Conservation (phyloP, 148 eudicot species). For the Rhododendron williamsianum region DNA sequence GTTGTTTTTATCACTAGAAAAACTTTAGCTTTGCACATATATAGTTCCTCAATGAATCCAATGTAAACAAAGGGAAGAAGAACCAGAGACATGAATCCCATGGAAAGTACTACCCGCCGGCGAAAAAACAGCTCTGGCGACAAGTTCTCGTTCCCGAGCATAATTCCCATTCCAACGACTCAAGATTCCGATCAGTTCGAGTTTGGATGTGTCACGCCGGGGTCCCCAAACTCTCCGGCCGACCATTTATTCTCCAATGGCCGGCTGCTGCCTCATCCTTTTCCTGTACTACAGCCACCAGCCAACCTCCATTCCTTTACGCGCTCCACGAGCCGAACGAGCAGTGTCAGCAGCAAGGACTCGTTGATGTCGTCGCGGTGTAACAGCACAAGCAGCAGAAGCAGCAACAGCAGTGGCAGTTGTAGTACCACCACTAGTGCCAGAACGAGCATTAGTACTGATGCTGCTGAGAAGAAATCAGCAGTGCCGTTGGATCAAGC, state of each 20-base stretch:
- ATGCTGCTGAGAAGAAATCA: conserved; percentile 22
- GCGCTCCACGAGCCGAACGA: conserved; percentile 50
- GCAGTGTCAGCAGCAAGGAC: conserved; percentile 39
- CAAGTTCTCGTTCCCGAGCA: conserved; percentile 34
- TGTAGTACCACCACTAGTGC: conserved; percentile 14
- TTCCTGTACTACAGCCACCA: conserved; percentile 29
- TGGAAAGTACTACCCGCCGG: conserved; percentile 11
- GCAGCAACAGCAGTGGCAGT: conserved; percentile 39
- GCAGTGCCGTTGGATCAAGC: background rate
- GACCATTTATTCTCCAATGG: conserved; percentile 78
- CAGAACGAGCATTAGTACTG: conserved; percentile 36
- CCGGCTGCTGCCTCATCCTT: conserved; percentile 62
- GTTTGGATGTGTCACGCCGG: conserved; percentile 35
- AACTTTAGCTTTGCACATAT: conserved; percentile 2
- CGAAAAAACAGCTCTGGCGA: conserved; percentile 32
- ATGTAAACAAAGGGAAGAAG: background rate
- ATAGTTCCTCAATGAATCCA: background rate
- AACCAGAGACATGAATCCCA: background rate
- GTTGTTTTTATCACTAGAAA: background rate
- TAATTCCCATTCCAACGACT: conserved; percentile 3
- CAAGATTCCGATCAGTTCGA: conserved; percentile 38
- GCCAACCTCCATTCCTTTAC: background rate
- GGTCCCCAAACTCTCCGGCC: conserved; percentile 57
- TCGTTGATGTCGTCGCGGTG: conserved; percentile 8
- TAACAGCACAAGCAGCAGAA: conserved; percentile 22